Evolutionary conservation across 2,329 filamentous ascomycete genomes (phyloP).

Genomic region (Huntiella abstrusa): DNA sequence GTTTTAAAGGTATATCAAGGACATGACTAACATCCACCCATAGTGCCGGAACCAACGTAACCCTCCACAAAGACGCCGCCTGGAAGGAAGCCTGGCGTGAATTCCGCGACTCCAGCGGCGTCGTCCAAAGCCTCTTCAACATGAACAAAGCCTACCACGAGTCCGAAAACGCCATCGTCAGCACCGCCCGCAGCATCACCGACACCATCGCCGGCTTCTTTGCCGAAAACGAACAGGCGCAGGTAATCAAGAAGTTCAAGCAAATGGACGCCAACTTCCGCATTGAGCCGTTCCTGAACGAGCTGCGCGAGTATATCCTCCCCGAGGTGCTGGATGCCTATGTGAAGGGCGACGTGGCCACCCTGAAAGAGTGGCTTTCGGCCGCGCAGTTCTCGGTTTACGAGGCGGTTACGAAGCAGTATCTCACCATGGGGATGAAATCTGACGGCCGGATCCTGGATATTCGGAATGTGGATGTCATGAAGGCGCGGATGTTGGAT

Average conservation of each 20-base stretch:
- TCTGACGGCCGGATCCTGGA: constrained; percentile 91
- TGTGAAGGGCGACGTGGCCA: constrained; percentile 85
- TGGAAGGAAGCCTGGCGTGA: constrained; percentile 98
- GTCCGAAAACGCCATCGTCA: constrained; percentile 90
- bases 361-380: constrained; percentile 84
- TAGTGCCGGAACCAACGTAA: constrained; percentile 86
- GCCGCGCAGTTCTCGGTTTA: constrained; percentile 95
- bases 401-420: constrained; percentile 90
- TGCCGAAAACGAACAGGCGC: constrained; percentile 92
- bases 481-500: constrained; percentile 62
- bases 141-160: constrained; percentile 82
- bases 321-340: constrained; percentile 96
- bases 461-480: constrained; percentile 81
- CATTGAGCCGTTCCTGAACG: constrained; percentile 81
- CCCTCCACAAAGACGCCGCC: constrained; percentile 85
- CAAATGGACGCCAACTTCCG: constrained; percentile 92
- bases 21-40: constrained; percentile 2
- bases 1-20: background rate
- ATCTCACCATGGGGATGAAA: constrained; percentile 79
- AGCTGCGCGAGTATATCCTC: constrained; percentile 93
- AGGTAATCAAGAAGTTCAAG: constrained; percentile 95
- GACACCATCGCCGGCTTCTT: constrained; percentile 91
- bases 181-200: constrained; percentile 81
- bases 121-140: constrained; percentile 75
- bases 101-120: constrained; percentile 74